Conservation (phyloP, 306 rosid species). For the Cucurbita maxima region DNA sequence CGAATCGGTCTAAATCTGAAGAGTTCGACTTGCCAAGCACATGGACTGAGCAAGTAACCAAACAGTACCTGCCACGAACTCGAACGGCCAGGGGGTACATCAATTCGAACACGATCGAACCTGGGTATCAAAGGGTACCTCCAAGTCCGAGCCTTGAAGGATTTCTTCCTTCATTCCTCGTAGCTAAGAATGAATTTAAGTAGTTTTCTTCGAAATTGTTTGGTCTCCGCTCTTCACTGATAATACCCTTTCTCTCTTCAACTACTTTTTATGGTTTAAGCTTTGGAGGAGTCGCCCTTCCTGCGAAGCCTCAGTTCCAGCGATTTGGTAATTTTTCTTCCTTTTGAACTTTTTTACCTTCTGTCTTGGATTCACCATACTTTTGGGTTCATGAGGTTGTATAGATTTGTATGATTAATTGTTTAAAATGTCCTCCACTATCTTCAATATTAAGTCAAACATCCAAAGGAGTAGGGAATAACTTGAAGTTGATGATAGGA, state of each 20-base stretch:
- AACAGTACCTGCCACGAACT: neutral
- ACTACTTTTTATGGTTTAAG: conserved; percentile 3
- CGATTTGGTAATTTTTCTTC: neutral
- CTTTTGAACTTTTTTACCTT: neutral
- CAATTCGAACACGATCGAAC: neutral
- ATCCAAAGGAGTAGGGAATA: neutral
- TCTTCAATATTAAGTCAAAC: neutral
- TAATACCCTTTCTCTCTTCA: neutral
- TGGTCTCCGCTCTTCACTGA: neutral
- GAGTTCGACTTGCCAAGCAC: neutral
- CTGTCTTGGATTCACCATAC: neutral
- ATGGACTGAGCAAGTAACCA: neutral
- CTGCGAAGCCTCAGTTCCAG: neutral
- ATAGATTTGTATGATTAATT: neutral
- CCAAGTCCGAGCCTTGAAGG: neutral
- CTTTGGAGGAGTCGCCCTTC: conserved; percentile 3
- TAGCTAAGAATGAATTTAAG: neutral
- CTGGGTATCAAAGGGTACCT: neutral
- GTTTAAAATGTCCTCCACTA: neutral
- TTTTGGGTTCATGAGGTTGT: neutral
- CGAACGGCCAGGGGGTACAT: neutral
- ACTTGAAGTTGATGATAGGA: neutral
- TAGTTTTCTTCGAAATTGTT: neutral
- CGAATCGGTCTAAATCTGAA: neutral
- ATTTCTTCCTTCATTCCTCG: neutral